Percentiles rank a stretch among this genome's conserved stretches.
Conservation (phyloP, 352 stramenopile species). For the Pythium myriotylum region DNA sequence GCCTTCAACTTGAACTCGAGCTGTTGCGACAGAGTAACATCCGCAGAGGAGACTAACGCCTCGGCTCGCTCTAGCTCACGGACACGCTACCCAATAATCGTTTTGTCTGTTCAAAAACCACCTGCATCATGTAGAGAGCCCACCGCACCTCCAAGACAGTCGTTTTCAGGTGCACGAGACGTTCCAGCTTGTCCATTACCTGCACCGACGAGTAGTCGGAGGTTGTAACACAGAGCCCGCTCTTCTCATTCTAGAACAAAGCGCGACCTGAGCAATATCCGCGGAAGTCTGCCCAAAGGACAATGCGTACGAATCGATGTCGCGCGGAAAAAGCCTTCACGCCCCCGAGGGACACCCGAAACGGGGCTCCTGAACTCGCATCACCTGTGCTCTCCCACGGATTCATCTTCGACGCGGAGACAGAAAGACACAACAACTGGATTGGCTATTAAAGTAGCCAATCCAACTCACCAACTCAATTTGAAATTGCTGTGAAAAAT, state of each 20-base stretch:
- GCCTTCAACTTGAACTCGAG: constrained; percentile 31
- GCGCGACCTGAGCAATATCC: neutral
- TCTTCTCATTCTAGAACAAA: constrained; percentile 7
- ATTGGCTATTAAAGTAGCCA: no score
- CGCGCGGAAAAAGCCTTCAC: constrained; percentile 45
- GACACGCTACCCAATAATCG: constrained; percentile 25
- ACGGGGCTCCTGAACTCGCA: constrained; percentile 1
- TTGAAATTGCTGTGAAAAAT: no score
- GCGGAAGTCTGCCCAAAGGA: neutral
- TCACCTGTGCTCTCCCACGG: constrained; percentile 32
- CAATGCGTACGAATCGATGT: constrained; percentile 31
- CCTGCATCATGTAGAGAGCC: neutral
- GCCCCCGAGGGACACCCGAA: constrained; percentile 37
- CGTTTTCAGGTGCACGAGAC: constrained; percentile 24
- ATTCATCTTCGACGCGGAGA: constrained; percentile 30
- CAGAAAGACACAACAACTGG: neutral
- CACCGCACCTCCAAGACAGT: constrained; percentile 24
- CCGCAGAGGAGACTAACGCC: constrained; percentile 26
- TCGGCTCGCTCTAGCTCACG: constrained; percentile 45
- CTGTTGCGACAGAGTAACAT: constrained; percentile 30
- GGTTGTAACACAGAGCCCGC: constrained; percentile 10
- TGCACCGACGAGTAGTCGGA: constrained; percentile 29
- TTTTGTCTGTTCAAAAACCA: neutral
- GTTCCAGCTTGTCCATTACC: constrained; percentile 33
- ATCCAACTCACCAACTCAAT: no score